Evolutionary conservation across 2,329 filamentous ascomycete genomes (phyloP).

Genomic region (Fusarium citri): DNA sequence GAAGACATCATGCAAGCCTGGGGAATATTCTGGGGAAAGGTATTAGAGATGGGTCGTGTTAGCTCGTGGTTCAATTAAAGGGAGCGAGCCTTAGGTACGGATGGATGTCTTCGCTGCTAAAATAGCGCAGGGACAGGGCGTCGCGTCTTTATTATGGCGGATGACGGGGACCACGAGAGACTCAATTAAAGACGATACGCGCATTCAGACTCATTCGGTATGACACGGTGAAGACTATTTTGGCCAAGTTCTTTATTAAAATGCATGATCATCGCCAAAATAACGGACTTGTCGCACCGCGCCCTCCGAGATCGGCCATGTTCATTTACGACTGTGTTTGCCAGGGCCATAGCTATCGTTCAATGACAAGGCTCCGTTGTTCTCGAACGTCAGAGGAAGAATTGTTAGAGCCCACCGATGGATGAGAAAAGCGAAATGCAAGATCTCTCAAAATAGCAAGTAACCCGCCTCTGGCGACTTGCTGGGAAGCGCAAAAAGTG

Average conservation of each 20-base stretch:
- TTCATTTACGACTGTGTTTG: too few relatives aligned
- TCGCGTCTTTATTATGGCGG: too few relatives aligned
- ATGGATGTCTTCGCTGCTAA: background rate
- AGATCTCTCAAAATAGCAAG: too few relatives aligned
- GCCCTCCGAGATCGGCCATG: background rate
- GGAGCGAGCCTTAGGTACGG: background rate
- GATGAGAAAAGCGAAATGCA: too few relatives aligned
- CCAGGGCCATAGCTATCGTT: too few relatives aligned
- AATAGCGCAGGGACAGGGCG: background rate
- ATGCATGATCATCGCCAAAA: background rate
- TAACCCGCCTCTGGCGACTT: too few relatives aligned
- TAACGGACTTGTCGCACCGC: background rate
- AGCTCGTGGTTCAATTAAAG: background rate
- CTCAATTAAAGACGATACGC: background rate
- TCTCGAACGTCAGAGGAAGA: too few relatives aligned
- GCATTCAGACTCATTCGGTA: background rate
- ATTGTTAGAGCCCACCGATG: too few relatives aligned
- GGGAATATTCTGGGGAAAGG: background rate
- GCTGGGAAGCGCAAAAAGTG: background rate
- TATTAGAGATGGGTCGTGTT: background rate
- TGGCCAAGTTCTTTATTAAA: background rate
- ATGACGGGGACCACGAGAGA: fast-evolving
- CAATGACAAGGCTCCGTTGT: too few relatives aligned
- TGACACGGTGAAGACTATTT: fast-evolving
- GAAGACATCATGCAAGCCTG: conserved; percentile 6